Base-by-base conservation (phyloP, 176 grass and related monocot genomes). In the Thinopyrum elongatum region DNA sequence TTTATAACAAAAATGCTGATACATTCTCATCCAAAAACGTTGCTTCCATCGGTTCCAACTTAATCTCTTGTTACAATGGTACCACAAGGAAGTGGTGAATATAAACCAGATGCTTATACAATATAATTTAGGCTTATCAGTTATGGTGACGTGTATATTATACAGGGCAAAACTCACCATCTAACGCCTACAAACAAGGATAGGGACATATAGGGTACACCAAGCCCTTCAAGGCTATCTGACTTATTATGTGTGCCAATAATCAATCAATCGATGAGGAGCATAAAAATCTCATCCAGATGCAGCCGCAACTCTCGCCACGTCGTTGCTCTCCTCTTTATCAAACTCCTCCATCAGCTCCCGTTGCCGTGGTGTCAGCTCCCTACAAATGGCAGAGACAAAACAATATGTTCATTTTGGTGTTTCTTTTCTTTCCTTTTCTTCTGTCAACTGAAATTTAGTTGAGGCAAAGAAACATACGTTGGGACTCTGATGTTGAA, bases 291-390 rank as follows among this genome's bases (percentile, higher is more conserved):
- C 61, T 95, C 89, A 95, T 29, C 88, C 92, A 4, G 95, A 91
- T 41, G 88, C 89, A 61, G 86, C 78, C 6, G 74, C 90, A 51
- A 81, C 70, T 27, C 64, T 83, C n/a, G 84, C 79, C 57, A 41
- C 33, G 26, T 94, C 88, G 51, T 59, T 60, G 11, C 70, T 59
- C 61, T 91, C 90, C 71, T 93, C 90, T 89, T 91, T 97, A 44
- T 92, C 95, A 5, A 94, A 94, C 74, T 94, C 95, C 27, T 94
- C 79, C 57, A 97, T 94, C 63, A 94, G 74, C 42, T 85, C 89
- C 16, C 90, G 78, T 28, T 97, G 95, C 27, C 84, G 86, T 39
- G 85, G 81, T 2, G 95, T 97, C 74, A 97, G 69, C 73, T 89
- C 93, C 75, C 95, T 97, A 79, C 13, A 88, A 28, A 81, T 39